A percentile compares a stretch with the other conserved stretches of the same genome.
Conservation (phyloP, 148 eudicot species). For the Gaultheria prostrata region DNA sequence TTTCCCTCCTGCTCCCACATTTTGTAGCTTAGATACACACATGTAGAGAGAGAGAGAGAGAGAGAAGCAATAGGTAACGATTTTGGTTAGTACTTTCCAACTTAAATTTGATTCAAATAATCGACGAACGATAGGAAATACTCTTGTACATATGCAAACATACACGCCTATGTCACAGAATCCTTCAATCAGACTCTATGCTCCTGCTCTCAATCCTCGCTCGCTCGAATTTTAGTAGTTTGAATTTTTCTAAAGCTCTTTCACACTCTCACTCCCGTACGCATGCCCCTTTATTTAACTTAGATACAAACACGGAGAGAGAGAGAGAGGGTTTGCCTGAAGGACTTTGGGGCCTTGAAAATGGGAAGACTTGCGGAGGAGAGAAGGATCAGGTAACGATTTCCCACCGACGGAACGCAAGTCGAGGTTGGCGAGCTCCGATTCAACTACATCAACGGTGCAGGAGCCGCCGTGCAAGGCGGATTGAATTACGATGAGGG, state of each 20-base stretch:
- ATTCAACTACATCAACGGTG: slow-evolving; percentile 46
- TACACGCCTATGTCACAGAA: background rate
- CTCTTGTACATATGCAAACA: background rate
- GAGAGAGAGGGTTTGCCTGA: slow-evolving; percentile 40
- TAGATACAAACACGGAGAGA: background rate
- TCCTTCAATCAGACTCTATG: background rate
- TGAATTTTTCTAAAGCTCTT: background rate
- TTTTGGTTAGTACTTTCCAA: no score
- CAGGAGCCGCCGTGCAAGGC: slow-evolving; percentile 26
- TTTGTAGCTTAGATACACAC: no score
- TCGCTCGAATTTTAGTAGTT: background rate
- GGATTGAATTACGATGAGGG: slow-evolving; percentile 39
- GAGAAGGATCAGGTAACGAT: slow-evolving; percentile 59
- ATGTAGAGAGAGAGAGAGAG: no score
- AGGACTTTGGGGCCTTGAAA: slow-evolving; percentile 65
- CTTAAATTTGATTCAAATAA: background rate
- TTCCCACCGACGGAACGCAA: slow-evolving; percentile 65
- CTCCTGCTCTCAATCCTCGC: background rate
- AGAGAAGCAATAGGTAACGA: no score
- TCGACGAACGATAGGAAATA: background rate
- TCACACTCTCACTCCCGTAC: no score
- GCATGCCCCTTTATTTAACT: background rate
- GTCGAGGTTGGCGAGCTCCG: slow-evolving; percentile 71
- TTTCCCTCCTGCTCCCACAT: no score
- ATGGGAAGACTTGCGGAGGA: slow-evolving; percentile 48